A percentile compares a stretch with the other conserved stretches of the same genome.
Conservation (phyloP, 2,329 filamentous ascomycete species). For the Pseudogymnoascus sp. region DNA sequence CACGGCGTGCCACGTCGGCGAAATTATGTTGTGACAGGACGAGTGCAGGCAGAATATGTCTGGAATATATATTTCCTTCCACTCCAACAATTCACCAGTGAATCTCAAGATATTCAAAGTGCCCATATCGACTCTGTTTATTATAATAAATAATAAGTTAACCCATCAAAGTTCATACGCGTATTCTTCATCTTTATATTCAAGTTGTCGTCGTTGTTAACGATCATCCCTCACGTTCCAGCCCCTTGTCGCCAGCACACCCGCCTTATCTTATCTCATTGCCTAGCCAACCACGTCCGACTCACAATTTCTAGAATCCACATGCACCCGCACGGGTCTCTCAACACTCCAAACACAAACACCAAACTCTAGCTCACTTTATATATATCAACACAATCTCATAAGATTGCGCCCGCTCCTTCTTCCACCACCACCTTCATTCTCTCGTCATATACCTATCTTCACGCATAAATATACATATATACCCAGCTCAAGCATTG, state of each 20-base stretch:
- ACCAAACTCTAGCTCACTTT: background rate
- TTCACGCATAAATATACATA: background rate
- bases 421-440: background rate
- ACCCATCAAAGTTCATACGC: background rate
- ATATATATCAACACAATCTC: conserved; percentile 3
- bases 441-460: background rate
- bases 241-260: background rate
- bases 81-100: background rate
- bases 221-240: background rate
- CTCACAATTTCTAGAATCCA: background rate
- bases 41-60: background rate
- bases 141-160: background rate
- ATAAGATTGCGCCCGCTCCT: background rate
- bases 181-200: background rate
- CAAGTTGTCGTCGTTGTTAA: background rate
- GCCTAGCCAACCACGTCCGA: background rate
- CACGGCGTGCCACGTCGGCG: background rate
- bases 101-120: background rate
- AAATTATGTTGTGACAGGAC: background rate
- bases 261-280: background rate
- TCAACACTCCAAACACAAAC: conserved; percentile 2
- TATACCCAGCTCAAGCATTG: background rate
- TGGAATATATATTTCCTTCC: background rate
- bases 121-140: background rate
- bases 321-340: background rate